Percentiles rank a stretch among this genome's conserved stretches.
Evolutionary conservation across 2,329 filamentous ascomycete species (phyloP).

Genomic region (Penicillium verrucosum): DNA sequence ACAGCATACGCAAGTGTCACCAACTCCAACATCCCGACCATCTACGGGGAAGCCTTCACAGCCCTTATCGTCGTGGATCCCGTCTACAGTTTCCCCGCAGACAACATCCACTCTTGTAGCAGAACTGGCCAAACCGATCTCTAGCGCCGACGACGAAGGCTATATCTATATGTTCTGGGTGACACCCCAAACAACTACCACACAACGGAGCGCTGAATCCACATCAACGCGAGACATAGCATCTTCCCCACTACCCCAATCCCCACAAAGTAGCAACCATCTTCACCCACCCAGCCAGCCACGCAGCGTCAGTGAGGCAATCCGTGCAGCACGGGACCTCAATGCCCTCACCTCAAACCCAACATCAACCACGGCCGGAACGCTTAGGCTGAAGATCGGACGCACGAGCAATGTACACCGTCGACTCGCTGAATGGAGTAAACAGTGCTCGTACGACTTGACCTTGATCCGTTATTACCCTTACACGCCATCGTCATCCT

Average conservation of each 20-base stretch:
- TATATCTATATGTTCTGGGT: constrained; percentile 99
- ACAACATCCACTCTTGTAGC: constrained; percentile 68
- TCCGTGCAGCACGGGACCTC: constrained; percentile 37
- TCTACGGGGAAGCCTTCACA: constrained; percentile 25
- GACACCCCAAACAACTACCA: constrained; percentile 60
- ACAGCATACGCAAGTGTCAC: constrained; percentile 5
- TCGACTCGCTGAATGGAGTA: constrained; percentile 86
- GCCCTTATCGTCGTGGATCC: constrained; percentile 65
- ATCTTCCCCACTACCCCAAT: constrained; percentile 57
- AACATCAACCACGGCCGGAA: constrained; percentile 47
- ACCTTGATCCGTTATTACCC: constrained; percentile 91
- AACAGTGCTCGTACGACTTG: constrained; percentile 86
- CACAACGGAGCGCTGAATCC: constrained; percentile 21
- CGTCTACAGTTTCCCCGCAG: constrained; percentile 61
- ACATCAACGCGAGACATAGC: constrained; percentile 56
- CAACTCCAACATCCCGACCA: constrained; percentile 14
- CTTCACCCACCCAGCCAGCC: constrained; percentile 23
- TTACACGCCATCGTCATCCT: constrained; percentile 49
- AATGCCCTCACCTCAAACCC: constrained; percentile 32
- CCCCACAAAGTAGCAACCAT: constrained; percentile 16
- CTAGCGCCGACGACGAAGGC: constrained; percentile 71
- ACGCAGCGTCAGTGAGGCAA: constrained; percentile 37
- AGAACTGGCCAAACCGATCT: constrained; percentile 74
- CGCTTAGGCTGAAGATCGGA: constrained; percentile 65
- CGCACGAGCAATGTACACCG: constrained; percentile 79